Conservation (phyloP, 108 stramenopile species). For the Cylindrotheca closterium region DNA sequence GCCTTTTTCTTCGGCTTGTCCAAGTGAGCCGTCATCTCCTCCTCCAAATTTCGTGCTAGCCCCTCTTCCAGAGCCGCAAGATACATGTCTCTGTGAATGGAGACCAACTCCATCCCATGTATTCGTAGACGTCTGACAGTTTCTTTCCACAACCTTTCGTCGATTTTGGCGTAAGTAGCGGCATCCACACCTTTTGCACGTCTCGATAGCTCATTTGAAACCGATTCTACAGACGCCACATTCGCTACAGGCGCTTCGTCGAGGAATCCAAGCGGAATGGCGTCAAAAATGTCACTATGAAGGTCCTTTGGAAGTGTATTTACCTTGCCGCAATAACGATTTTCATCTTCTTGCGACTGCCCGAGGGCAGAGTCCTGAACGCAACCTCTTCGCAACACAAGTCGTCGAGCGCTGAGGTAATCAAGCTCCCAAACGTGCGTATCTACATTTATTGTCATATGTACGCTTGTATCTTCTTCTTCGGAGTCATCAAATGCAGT, state of each 20-base stretch:
- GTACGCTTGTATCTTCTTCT: conserved; percentile 57
- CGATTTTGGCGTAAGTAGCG: conserved; percentile 29
- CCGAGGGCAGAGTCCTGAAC: conserved; percentile 56
- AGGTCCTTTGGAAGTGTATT: conserved; percentile 59
- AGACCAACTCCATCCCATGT: conserved; percentile 61
- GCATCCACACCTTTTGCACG: conserved; percentile 46
- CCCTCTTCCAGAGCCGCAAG: conserved; percentile 82
- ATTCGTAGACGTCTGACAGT: conserved; percentile 53
- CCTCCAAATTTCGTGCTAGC: conserved; percentile 58
- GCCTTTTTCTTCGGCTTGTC: conserved; percentile 22
- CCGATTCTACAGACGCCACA: conserved; percentile 28
- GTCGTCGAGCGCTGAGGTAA: conserved; percentile 64
- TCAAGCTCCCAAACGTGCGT: conserved; percentile 93
- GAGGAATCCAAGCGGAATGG: conserved; percentile 62
- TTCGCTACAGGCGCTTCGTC: conserved; percentile 31
- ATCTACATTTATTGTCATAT: conserved; percentile 90
- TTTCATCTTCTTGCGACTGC: conserved; percentile 47
- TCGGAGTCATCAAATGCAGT: conserved; percentile 36
- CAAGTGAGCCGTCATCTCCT: conserved; percentile 74
- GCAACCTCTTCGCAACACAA: conserved; percentile 53
- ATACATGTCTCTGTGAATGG: conserved; percentile 85
- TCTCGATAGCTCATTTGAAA: conserved; percentile 41
- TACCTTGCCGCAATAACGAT: conserved; percentile 58
- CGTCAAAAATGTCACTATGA: conserved; percentile 45
- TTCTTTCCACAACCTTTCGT: conserved; percentile 48